phyloP scores from a whole-genome alignment of 768 basidiomycete genomes.

The Lactarius tabidus region DNA sequence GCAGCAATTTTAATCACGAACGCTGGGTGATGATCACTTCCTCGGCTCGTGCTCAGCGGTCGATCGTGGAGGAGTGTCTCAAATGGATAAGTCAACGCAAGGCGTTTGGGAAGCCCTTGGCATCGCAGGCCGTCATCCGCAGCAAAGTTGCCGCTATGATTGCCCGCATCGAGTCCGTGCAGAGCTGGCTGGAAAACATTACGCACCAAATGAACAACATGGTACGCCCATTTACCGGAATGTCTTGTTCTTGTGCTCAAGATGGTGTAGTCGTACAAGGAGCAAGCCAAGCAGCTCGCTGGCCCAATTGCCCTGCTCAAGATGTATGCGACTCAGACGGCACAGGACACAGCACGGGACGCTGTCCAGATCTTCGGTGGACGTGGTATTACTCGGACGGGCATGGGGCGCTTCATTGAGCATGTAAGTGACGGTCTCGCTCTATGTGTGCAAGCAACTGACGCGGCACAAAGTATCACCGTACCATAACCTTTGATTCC shows the following conservation, averaged over 20 bases:
- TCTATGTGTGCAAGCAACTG: neutral
- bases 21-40: constrained; percentile 88
- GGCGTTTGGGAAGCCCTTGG: constrained; percentile 86
- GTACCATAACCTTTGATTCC: constrained; percentile 41
- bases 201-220: constrained; percentile 88
- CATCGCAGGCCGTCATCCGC: constrained; percentile 82
- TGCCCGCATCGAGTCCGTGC: constrained; percentile 71
- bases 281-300: constrained; percentile 69
- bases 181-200: constrained; percentile 83
- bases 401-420: constrained; percentile 76
- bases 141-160: constrained; percentile 89
- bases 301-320: constrained; percentile 81
- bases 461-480: constrained; percentile 35
- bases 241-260: constrained; percentile 28
- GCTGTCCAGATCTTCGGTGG: constrained; percentile 88
- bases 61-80: constrained; percentile 77
- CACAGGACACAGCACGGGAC: constrained; percentile 77
- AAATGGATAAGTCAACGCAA: constrained; percentile 89
- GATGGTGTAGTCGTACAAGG: constrained; percentile 51
- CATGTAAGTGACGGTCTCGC: constrained; percentile 43
- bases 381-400: constrained; percentile 74
- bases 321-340: constrained; percentile 68
- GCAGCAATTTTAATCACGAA: constrained; percentile 91
- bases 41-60: constrained; percentile 60
- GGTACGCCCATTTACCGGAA: constrained; percentile 36